Base-by-base conservation (phyloP, 148 eudicot genomes). In the Cornus florida region DNA sequence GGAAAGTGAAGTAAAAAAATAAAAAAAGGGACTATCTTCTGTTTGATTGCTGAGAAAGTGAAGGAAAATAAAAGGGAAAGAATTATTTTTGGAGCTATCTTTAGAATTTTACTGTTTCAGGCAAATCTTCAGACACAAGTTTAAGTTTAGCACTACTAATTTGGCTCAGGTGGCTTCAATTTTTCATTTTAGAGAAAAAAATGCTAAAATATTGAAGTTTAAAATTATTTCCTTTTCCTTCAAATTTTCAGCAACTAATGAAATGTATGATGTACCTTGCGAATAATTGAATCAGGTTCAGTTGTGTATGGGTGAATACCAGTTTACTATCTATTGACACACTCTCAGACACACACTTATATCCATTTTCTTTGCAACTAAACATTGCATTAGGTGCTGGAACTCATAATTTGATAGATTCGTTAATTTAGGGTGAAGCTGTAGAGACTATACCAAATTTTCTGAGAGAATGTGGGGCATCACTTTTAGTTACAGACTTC, bases 401-500 rank as follows among this genome's bases (percentile, higher is more conserved):
- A 53, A 64, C 73, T 80, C 56, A 72, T 33, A 64, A 8, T 65
- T 68, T 70, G 39, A 10, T 19, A 46, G 28, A 48, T 79, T 75
- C 28, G 33, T 28, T 68, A 72, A 35, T 80, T 68, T 83, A 96
- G 99, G 99, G 99, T 69, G 97, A 97, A 82, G 95, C 89, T 78
- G 75, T 88, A 53, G 98, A 97, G 75, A 94, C 94, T 6, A 90
- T 97, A 71, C 98, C 99, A 2, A 83, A 64, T 19, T 97, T 94
- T 84, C 86, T 97, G 20, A 64, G 72, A 81, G 92, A 94, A 77
- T 90, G 91, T 86, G 96, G 97, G 71, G 98, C 97, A 84, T 97
- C 99, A 19, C 80, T 97, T 79, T 79, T 97, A 83, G 98, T 94
- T 19, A 92, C 91, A 4, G 99, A 97, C 71, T 94, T 97, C 86